A percentile compares a stretch with the other conserved stretches of the same genome.
These are phyloP conservation scores for Tubosaeta sp. DNA, from an alignment of 768 basidiomycete species.

Conservation along the genomic window DNA sequence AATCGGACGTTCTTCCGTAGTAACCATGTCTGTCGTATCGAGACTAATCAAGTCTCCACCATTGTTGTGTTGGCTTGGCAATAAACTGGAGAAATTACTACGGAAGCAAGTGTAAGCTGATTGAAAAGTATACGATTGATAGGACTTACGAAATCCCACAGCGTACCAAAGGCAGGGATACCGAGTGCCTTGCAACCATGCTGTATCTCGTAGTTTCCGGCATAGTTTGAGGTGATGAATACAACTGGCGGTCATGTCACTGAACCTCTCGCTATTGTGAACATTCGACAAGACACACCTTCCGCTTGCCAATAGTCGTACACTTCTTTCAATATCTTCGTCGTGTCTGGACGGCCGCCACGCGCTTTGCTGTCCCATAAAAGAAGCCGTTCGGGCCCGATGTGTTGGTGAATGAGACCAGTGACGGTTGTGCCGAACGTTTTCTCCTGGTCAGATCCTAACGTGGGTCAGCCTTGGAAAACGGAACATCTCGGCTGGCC, in stretches of 20 bases:
- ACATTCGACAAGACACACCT: slow-evolving; percentile 32
- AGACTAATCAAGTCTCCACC: too few relatives aligned
- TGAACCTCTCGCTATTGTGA: neutral
- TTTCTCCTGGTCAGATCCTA: slow-evolving; percentile 78
- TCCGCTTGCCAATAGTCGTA: slow-evolving; percentile 71
- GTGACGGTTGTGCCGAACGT: slow-evolving; percentile 80
- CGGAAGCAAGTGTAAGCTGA: slow-evolving; percentile 1
- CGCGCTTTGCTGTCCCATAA: slow-evolving; percentile 76
- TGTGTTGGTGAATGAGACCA: slow-evolving; percentile 63
- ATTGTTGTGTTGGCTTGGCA: neutral
- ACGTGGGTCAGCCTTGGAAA: slow-evolving; percentile 8
- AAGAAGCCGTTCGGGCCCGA: slow-evolving; percentile 67
- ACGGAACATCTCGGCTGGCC: neutral
- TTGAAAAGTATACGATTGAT: slow-evolving; percentile 3
- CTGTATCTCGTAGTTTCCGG: slow-evolving; percentile 77
- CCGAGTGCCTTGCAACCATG: slow-evolving; percentile 68
- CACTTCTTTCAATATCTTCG: slow-evolving; percentile 69
- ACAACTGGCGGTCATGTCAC: slow-evolving; percentile 42
- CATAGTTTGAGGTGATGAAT: slow-evolving; percentile 81
- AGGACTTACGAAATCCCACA: slow-evolving; percentile 60
- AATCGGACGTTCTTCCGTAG: too few relatives aligned
- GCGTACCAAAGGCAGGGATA: slow-evolving; percentile 64
- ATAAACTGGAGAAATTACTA: slow-evolving; percentile 20
- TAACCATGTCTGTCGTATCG: too few relatives aligned
- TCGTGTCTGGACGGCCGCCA: slow-evolving; percentile 72